Conservation (phyloP, 129 eudicot genomes). For the Centrapalus pauciflorus region DNA sequence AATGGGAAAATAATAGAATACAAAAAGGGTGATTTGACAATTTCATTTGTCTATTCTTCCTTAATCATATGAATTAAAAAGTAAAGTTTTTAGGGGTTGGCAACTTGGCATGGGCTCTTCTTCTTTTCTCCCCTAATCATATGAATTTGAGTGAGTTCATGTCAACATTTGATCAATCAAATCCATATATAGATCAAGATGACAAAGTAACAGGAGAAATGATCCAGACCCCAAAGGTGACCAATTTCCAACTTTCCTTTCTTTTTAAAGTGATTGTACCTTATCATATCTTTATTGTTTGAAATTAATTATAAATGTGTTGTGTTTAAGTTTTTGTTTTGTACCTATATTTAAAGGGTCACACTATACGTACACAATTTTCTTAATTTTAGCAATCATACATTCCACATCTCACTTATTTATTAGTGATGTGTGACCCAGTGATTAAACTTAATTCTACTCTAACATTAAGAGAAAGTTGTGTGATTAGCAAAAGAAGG, state of each 20-base stretch:
- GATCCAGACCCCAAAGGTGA: conserved; percentile 14
- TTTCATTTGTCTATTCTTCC: conserved; percentile 5
- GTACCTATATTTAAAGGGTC: no score
- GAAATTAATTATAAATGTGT: neutral
- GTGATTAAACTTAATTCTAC: no score
- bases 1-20: neutral
- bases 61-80: conserved; percentile 10
- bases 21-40: conserved; percentile 8
- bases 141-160: conserved; percentile 15
- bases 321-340: no score
- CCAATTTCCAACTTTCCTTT: conserved; percentile 4
- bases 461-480: no score
- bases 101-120: conserved; percentile 10
- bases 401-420: no score
- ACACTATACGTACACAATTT: no score
- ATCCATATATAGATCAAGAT: neutral
- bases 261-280: neutral
- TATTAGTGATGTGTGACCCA: no score
- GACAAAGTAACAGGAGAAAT: conserved; percentile 13
- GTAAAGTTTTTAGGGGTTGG: neutral
- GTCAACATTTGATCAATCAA: conserved; percentile 22
- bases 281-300: neutral
- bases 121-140: conserved; percentile 13
- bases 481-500: no score
- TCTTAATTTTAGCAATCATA: no score